phyloP scores from a whole-genome alignment of 2,329 filamentous ascomycete genomes.

The Samsoniella hepiali region DNA sequence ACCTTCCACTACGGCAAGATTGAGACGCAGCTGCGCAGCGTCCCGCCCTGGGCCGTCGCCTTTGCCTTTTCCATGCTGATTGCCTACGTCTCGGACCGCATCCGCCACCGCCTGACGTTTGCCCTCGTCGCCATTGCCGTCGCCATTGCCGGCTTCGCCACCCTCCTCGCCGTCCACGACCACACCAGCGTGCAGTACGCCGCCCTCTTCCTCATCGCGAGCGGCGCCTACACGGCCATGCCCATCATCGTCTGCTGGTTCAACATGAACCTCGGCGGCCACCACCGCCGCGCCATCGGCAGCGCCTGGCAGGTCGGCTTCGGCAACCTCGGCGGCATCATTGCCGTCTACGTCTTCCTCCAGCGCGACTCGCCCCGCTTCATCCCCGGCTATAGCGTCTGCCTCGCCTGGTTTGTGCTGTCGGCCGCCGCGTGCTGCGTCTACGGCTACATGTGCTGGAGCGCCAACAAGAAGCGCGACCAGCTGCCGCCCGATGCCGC shows the following conservation, averaged over 20 bases:
- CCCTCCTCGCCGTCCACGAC: constrained; percentile 69
- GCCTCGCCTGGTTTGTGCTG: constrained; percentile 68
- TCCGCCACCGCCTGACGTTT: constrained; percentile 72
- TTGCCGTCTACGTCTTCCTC: constrained; percentile 69
- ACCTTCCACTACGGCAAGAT: constrained; percentile 61
- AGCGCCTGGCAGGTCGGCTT: constrained; percentile 76
- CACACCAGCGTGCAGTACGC: constrained; percentile 68
- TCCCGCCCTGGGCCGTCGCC: constrained; percentile 61
- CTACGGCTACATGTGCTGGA: constrained; percentile 58
- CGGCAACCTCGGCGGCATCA: constrained; percentile 76
- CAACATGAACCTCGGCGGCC: constrained; percentile 74
- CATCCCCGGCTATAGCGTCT: constrained; percentile 72
- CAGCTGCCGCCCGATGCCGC: constrained; percentile 35
- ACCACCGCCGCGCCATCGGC: constrained; percentile 67
- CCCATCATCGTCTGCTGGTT: constrained; percentile 83
- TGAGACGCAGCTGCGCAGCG: constrained; percentile 55
- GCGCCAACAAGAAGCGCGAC: constrained; percentile 60
- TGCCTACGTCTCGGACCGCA: constrained; percentile 68
- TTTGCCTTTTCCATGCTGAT: constrained; percentile 77
- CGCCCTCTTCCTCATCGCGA: constrained; percentile 76
- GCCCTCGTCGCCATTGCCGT: constrained; percentile 69
- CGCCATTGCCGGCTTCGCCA: constrained; percentile 69
- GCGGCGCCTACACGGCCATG: constrained; percentile 83
- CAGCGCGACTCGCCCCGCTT: constrained; percentile 65
- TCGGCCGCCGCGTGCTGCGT: constrained; percentile 57